These are phyloP conservation scores for Fusarium cicatricum DNA, from an alignment of 2,329 filamentous ascomycete genomes.

Conservation along the genomic window DNA sequence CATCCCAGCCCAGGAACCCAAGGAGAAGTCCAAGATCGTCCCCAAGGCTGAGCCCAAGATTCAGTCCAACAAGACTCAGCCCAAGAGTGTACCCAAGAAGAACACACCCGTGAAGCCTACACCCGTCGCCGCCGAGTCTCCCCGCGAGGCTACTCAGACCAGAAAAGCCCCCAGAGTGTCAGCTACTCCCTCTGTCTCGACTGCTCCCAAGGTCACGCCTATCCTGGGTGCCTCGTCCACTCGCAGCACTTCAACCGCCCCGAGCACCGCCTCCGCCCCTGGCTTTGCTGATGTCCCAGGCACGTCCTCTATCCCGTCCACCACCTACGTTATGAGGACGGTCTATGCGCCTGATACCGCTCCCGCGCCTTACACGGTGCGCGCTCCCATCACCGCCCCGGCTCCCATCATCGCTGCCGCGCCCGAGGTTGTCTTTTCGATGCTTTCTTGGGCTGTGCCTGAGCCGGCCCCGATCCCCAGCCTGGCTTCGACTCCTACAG, in stretches of 20 bases:
- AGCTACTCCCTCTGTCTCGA: neutral
- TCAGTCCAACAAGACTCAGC: neutral
- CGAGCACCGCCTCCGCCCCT: neutral
- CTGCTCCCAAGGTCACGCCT: neutral
- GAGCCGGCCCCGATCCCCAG: conserved; percentile 19
- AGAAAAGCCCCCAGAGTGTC: neutral
- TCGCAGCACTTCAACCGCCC: too few species aligned
- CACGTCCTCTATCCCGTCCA: conserved; percentile 3
- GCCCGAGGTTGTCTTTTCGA: conserved; percentile 22
- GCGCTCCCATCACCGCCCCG: conserved; percentile 13
- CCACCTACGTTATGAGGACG: neutral
- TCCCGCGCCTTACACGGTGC: conserved; percentile 11
- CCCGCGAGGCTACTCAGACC: neutral
- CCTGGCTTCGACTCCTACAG: conserved; percentile 7
- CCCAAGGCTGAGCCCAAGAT: neutral
- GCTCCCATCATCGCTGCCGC: conserved; percentile 15
- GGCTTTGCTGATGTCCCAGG: neutral
- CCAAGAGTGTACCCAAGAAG: neutral
- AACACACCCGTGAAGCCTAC: neutral
- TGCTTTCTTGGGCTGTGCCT: conserved; percentile 11
- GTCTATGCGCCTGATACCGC: conserved; percentile 9
- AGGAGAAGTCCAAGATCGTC: neutral
- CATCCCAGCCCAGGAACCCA: neutral
- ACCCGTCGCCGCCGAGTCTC: neutral
- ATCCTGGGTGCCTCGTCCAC: neutral